Conservation (phyloP, 2,329 filamentous ascomycete species). For the Alternaria postmessia region DNA sequence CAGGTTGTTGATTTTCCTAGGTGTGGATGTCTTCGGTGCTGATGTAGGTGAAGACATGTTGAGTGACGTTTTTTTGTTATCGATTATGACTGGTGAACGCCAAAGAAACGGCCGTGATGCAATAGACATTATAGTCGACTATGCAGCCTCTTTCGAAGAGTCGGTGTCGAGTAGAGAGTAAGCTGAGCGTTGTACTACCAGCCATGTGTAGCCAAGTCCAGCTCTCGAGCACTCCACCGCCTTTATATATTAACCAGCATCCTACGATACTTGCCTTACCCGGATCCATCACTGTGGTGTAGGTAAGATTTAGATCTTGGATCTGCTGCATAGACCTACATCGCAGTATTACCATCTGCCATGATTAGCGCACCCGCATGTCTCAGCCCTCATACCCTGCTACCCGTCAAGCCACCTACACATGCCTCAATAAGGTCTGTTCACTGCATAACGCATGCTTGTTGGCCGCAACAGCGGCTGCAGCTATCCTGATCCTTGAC, state of each 20-base stretch:
- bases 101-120: slow-evolving; percentile 32
- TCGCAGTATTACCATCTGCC: slow-evolving; percentile 5
- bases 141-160: slow-evolving; percentile 3
- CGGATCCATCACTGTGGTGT: slow-evolving; percentile 9
- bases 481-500: slow-evolving; percentile 8
- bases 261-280: slow-evolving; percentile 2
- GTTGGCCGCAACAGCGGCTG: neutral
- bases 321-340: slow-evolving; percentile 8
- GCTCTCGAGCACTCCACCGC: slow-evolving; percentile 7
- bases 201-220: neutral
- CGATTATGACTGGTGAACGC: slow-evolving; percentile 26
- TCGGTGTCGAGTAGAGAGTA: slow-evolving; percentile 4
- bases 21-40: slow-evolving; percentile 27
- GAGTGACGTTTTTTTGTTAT: slow-evolving; percentile 18
- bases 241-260: slow-evolving; percentile 13
- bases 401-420: slow-evolving; percentile 1
- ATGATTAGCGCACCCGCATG: slow-evolving; percentile 12
- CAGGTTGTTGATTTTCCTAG: slow-evolving; percentile 28
- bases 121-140: slow-evolving; percentile 31
- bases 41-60: slow-evolving; percentile 29
- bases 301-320: slow-evolving; percentile 10
- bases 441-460: neutral
- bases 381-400: slow-evolving; percentile 8
- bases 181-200: slow-evolving; percentile 12
- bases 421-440: neutral